Base-by-base conservation (phyloP, 2,329 filamentous ascomycete species). In the Cercospora nicotianae region DNA sequence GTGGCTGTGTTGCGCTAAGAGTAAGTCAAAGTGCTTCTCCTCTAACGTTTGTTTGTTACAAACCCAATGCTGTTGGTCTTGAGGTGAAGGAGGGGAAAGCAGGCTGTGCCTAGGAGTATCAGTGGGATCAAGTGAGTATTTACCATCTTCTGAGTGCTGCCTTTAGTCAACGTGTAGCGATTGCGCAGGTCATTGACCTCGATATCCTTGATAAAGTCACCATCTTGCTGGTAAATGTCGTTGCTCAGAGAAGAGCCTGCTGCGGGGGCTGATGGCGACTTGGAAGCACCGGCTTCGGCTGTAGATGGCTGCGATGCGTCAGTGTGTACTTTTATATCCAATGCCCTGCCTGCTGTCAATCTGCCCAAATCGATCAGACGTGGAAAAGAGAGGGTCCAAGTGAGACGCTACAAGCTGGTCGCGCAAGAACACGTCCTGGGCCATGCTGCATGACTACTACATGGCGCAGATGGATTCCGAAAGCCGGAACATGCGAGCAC, bases 91-190 rank as follows among this genome's bases (percentile, higher is more conserved):
- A 61, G 39, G 30, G 33, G 30, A 42, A 65, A 62, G 33, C 23
- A 63, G 63, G 53, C 36, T 65, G 76, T 79, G 81, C 81, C 83
- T 83, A 80, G 79, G 78, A 77, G 73, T 80, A 90, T 90, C 87
- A 90, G 89, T 86, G 86, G 83, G 82, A 81, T 67, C 70, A 86
- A 87, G 76, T 75, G 87, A 82, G 82, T 90, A 94, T 91, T 96
- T 97, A 99, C 95, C 94, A 95, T 97, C 88, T 97, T 96, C 86
- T 98, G 95, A 73, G 93, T 97, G 76, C 93, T 91, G 77, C 94
- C 93, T 85, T 97, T 98, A 72, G 94, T 99, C 83, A 99, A 87
- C 80, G 94, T 91, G 81, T 99, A 99, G 75, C 94, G 92, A 80
- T 98, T 99, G 72, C 94, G 91, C 77, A 98, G 83, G 81, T 98